A percentile compares a stretch with the other conserved stretches of the same genome.
These are phyloP conservation scores for Calonectria henricotiae DNA, from an alignment of 2,329 filamentous ascomycete genomes.

Conservation along the genomic window DNA sequence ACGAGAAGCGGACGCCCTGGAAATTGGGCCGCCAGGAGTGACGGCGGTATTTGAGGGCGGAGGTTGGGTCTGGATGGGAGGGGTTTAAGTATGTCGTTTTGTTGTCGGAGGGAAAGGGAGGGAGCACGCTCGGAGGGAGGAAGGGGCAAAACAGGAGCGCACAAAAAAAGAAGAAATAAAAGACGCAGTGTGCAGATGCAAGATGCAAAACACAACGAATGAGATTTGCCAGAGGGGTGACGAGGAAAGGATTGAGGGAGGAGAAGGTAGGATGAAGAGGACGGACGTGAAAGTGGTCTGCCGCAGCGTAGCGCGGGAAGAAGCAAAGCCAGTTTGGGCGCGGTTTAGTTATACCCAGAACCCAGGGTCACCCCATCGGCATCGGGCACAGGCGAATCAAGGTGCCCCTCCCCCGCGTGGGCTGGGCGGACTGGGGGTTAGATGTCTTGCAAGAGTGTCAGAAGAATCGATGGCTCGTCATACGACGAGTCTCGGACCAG, in stretches of 20 bases:
- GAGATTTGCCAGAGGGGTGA: conserved; percentile 33
- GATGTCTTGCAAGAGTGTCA: conserved; percentile 44
- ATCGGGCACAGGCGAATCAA: conserved; percentile 43
- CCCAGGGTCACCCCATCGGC: conserved; percentile 47
- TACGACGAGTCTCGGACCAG: conserved; percentile 24
- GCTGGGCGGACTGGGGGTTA: conserved; percentile 42
- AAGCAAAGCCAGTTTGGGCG: conserved; percentile 50
- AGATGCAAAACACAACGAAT: conserved; percentile 22
- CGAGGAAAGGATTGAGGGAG: conserved; percentile 30
- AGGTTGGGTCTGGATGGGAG: conserved; percentile 16
- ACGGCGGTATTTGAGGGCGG: conserved; percentile 34
- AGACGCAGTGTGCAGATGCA: conserved; percentile 25
- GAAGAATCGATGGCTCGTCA: conserved; percentile 27
- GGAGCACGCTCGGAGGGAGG: conserved; percentile 14
- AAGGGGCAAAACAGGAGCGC: conserved; percentile 2
- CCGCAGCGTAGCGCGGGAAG: conserved; percentile 41
- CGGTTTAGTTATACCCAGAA: conserved; percentile 44
- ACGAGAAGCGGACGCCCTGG: conserved; percentile 47
- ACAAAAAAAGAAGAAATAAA: conserved; percentile 4
- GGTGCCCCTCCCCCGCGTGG: conserved; percentile 52
- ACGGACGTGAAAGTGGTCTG: conserved; percentile 28
- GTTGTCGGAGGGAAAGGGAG: neutral
- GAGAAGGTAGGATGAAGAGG: conserved; percentile 15
- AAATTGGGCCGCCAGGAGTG: conserved; percentile 51
- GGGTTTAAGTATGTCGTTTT: conserved; percentile 30